Percentiles rank a stretch among this genome's conserved stretches.
These are phyloP conservation scores for Hemileccinum impolitum DNA, from an alignment of 768 basidiomycete species.

Conservation along the genomic window DNA sequence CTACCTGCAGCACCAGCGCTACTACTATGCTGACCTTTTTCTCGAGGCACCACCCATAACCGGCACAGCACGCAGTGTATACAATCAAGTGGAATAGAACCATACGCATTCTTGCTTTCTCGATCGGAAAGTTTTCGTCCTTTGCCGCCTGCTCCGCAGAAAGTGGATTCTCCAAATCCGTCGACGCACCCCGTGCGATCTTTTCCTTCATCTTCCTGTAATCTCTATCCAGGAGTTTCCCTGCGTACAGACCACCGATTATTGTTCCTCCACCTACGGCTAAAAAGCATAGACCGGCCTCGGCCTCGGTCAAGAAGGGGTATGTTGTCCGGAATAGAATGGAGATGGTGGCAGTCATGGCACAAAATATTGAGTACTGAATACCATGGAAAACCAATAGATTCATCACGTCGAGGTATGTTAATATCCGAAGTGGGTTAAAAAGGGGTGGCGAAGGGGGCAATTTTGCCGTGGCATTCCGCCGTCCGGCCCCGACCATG, in stretches of 20 bases:
- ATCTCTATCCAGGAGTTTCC: constrained; percentile 63
- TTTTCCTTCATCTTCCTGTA: constrained; percentile 43
- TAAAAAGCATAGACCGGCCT: constrained; percentile 75
- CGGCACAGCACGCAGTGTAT: constrained; percentile 40
- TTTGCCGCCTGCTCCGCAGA: constrained; percentile 21
- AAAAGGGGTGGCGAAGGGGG: constrained; percentile 23
- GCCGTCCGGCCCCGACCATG: constrained; percentile 23
- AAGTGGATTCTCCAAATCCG: constrained; percentile 21
- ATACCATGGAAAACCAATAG: constrained; percentile 53
- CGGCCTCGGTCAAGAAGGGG: constrained; percentile 43
- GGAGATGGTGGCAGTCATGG: constrained; percentile 43
- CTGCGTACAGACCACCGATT: constrained; percentile 54
- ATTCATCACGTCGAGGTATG: constrained; percentile 36
- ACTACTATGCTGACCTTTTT: constrained; percentile 45
- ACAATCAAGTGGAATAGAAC: constrained; percentile 41
- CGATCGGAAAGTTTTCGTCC: constrained; percentile 54
- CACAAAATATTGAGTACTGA: constrained; percentile 50
- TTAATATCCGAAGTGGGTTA: constrained; percentile 39
- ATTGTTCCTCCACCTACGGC: constrained; percentile 71
- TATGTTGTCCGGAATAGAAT: constrained; percentile 50
- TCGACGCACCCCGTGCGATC: constrained; percentile 8
- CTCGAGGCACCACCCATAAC: constrained; percentile 63
- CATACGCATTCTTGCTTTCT: constrained; percentile 51
- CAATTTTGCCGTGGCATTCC: not conserved
- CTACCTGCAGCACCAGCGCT: constrained; percentile 49